Base-by-base conservation (phyloP, 176 grass and related monocot genomes). In the Rhynchospora pubera region DNA sequence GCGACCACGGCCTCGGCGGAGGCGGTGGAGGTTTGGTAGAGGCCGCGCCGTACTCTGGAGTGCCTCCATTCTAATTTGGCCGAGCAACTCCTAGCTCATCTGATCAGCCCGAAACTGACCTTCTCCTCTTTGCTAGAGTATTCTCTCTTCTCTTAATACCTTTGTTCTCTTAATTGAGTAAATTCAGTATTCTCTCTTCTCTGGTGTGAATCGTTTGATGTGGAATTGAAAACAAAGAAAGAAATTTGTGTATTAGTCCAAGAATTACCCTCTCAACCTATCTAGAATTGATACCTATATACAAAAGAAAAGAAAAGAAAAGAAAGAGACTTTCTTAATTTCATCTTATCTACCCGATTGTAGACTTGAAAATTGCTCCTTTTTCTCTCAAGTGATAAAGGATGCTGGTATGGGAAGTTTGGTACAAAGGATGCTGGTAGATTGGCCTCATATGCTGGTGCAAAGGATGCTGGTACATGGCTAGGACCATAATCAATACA, bases 121-220 rank as follows among this genome's bases (percentile, higher is more conserved):
- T 93, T 92, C 43, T 90, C 95, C 28, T 94, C 92, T 67, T 90
- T 94, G 83, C 92, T 97, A n/a, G 90, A 97, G 94, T 97, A 89
- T 58, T 62, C 30, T 34, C 45, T 57, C 21, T 3, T 34, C 3
- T 16, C 13, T 11, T 21, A 45, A 7, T 30, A 2, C 22, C 23
- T 65, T 34, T 34, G 32, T 34, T 34, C 32, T 34, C 18, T 34
- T 23, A 34, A 22, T 63, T 42, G 13, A 13, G 52, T 46, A 77
- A 77, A 77, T 22, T 3, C 32, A 34, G 32, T 34, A 34, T 1
- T 34, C 28, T 52, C 1, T 3, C 3, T 34, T 34, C 32, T 34
- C 32, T 34, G 3, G 32, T 3, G 32, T 34, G 32, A 34, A 34
- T 34, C 32, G 32, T 34, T 34, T 34, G 32, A 34, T 34, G 32